Evolutionary conservation across 1,139 yeast genomes (phyloP), one percentile per base, ranked within the genome.

Genomic region (Blastobotrys serpentis): DNA sequence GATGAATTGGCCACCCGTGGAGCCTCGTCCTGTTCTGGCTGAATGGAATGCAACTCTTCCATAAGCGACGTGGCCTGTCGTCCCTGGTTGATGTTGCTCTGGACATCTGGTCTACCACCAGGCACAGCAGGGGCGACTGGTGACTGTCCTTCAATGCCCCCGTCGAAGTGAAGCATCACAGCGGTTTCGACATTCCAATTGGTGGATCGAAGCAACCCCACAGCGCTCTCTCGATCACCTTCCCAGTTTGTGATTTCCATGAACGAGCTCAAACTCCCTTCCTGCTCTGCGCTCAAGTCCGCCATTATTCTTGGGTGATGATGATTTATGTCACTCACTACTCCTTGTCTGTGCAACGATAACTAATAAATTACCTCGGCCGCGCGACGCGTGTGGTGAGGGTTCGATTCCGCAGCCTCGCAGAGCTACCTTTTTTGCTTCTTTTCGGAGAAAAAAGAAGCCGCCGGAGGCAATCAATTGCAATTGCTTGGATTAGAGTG

Each of bases 101-200:
- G n/a, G n/a, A n/a, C 25, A 13, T 16, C 44, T 10, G 30, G 43
- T 34, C 36, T 14, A 23, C 41, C 48, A 3, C 49, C 37, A 10
- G 46, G 22, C 7, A 52, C 22, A 13, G 48, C 37, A 2, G 50
- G 43, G 4, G 52, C 29, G 11, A 48, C 17, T 2, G 50, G 47
- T 4, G 51, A 47, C 8, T 46, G 52, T 18, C 42, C 48, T 10
- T 48, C 37, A n/a, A 40, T 42, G 10, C 51, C 56, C 7, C 65
- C 64, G 38, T 64, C 69, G 42, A 65, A 61, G 48, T 63, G 64
- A 19, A 62, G 52, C 26, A 57, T 50, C 10, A 65, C 61, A 5
- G 69, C 69, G 30, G 55, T 51, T 44, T 64, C 68, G 11, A 65
- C 54, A 46, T 63, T 58, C 68, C 69, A 64, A 29, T 57, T 54